phyloP scores from a whole-genome alignment of 2,329 filamentous ascomycete genomes.

The Uncinocarpus reesii region DNA sequence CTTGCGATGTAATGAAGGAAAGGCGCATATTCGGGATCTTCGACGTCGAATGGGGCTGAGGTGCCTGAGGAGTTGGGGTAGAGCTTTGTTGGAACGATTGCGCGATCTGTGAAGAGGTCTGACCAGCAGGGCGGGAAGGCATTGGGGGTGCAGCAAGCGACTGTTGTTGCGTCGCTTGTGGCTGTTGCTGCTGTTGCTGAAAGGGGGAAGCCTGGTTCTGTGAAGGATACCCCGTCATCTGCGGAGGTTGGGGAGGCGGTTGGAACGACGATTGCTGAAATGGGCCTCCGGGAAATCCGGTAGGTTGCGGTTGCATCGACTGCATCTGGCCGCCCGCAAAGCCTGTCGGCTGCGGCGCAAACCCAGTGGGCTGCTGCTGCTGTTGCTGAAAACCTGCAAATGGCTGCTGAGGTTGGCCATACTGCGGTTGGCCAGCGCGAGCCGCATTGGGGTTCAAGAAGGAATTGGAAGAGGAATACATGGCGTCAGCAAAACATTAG shows the following conservation, averaged over 20 bases:
- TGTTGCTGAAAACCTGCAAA: slow-evolving; percentile 40
- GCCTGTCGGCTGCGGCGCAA: slow-evolving; percentile 56
- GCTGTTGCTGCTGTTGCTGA: slow-evolving; percentile 36
- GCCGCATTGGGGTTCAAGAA: slow-evolving; percentile 68
- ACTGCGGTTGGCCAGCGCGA: slow-evolving; percentile 47
- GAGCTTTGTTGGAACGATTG: slow-evolving; percentile 48
- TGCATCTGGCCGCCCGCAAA: slow-evolving; percentile 44
- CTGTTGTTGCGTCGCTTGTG: slow-evolving; percentile 20
- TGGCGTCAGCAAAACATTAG: slow-evolving; percentile 35
- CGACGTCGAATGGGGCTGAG: slow-evolving; percentile 54
- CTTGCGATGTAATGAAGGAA: slow-evolving; percentile 88
- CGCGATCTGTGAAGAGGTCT: slow-evolving; percentile 55
- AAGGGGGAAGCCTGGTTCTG: slow-evolving; percentile 8
- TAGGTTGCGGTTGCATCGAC: slow-evolving; percentile 38
- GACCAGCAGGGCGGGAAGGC: slow-evolving; percentile 31
- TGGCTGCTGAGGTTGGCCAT: slow-evolving; percentile 45
- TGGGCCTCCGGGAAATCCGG: slow-evolving; percentile 37
- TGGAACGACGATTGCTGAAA: slow-evolving; percentile 9
- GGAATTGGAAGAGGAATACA: slow-evolving; percentile 77
- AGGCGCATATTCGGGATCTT: slow-evolving; percentile 90
- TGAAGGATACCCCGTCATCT: slow-evolving; percentile 49
- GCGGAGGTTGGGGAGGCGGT: slow-evolving; percentile 44
- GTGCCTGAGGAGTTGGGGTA: slow-evolving; percentile 45
- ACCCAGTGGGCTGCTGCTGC: slow-evolving; percentile 48
- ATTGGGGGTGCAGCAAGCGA: slow-evolving; percentile 43